Evolutionary conservation across 148 eudicot species (phyloP), one percentile per base, ranked within the genome.

Genomic region (Gaultheria prostrata): DNA sequence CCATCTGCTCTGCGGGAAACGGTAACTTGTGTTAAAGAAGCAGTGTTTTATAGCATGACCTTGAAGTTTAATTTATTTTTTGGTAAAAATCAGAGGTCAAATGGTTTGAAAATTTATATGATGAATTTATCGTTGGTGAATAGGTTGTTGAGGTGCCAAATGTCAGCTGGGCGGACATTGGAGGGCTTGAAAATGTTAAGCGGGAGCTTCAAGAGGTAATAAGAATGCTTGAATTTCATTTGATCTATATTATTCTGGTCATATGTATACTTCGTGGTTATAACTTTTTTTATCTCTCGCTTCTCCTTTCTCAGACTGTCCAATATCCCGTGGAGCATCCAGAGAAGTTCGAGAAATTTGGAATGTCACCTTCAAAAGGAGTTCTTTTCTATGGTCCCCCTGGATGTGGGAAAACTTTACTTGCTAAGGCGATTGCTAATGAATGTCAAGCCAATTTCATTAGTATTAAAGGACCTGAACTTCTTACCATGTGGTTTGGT

Each of bases 401-500:
- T 63, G 87, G 89, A 82, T 85, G 89, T 79, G 89, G 89, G 17
- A 90, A 90, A 75, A 90, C 92, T 17, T 72, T 90, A 12, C 86
- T 90, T 18, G 90, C 92, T 39, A 90, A 90, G 86, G 92, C 92
- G 11, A 90, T 90, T 84, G 92, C 90, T 4, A 88, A 90, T 70
- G 92, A 88, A 69, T 90, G 90, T 59, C 92, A 88, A 75, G 92
- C 92, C 69, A 90, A 90, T 59, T 88, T 90, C 82, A 88, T 90
- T 73, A 90, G 92, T 74, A 74, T 90, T 12, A 90, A 90, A 76
- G 90, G 92, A 57, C 90, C 92, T 11, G 92, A 90, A 78, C 77
- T 90, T 85, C 88, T 90, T 24, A 90, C 92, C 12, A 91, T 91
- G 93, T 91, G 91, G 93, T 89, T 91, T 77, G 93, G 91, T 65